A percentile compares a stretch with the other conserved stretches of the same genome.
Evolutionary conservation across 2,329 filamentous ascomycete genomes (phyloP).

Genomic region (Fusarium camptoceras): DNA sequence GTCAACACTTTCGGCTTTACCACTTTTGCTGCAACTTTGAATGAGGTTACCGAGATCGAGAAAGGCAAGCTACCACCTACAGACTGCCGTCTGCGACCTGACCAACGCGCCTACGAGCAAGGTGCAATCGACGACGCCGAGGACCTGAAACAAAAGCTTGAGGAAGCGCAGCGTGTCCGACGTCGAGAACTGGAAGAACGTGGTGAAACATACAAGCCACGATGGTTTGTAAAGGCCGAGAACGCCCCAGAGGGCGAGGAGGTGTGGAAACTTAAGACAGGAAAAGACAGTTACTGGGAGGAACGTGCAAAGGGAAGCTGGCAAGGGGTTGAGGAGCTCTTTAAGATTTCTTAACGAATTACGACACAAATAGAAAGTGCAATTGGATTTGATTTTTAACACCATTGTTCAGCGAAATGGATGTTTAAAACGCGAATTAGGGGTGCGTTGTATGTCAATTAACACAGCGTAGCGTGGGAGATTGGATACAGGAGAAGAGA

Average conservation of each 20-base stretch:
- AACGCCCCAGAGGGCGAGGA: conserved; percentile 70
- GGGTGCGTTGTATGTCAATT: background rate
- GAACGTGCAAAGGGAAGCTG: conserved; percentile 77
- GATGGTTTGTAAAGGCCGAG: conserved; percentile 85
- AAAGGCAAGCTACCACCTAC: conserved; percentile 79
- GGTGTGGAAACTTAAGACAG: conserved; percentile 80
- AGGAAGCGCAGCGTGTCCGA: conserved; percentile 84
- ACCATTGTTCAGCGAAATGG: conserved; percentile 14
- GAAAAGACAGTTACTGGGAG: conserved; percentile 95
- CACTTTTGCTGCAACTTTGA: conserved; percentile 84
- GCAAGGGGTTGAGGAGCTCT: conserved; percentile 67
- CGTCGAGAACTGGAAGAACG: conserved; percentile 80
- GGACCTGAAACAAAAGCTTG: conserved; percentile 81
- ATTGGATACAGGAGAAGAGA: background rate
- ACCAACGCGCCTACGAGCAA: conserved; percentile 86
- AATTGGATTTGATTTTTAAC: conserved; percentile 29
- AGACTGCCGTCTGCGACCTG: conserved; percentile 85
- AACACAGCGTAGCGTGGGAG: background rate
- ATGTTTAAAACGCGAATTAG: background rate
- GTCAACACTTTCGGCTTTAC: conserved; percentile 89
- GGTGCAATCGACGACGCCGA: conserved; percentile 88
- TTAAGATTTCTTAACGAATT: conserved; percentile 47
- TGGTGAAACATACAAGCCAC: conserved; percentile 78
- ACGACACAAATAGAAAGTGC: conserved; percentile 27
- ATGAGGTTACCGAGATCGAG: conserved; percentile 88